Conservation (phyloP, 306 rosid species). For the Albizia julibrissin region DNA sequence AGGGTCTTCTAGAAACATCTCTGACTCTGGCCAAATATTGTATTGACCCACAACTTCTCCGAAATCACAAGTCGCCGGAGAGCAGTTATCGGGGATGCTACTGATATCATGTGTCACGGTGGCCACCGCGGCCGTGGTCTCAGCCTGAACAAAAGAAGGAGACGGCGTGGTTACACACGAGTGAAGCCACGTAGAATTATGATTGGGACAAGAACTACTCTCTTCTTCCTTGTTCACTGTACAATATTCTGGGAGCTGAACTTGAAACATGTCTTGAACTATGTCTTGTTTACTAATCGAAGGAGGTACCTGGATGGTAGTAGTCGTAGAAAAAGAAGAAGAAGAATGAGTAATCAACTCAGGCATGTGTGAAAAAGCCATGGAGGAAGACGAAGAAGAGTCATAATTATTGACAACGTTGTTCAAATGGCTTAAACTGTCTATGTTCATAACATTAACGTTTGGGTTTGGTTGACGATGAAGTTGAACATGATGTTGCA, state of each 20-base stretch:
- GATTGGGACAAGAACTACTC: conserved; percentile 36
- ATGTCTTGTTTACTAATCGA: background rate
- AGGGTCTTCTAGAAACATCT: conserved; percentile 61
- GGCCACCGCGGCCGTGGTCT: conserved; percentile 1
- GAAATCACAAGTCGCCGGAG: conserved; percentile 44
- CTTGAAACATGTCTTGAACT: background rate
- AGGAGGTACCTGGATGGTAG: conserved; percentile 8
- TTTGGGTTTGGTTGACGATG: background rate
- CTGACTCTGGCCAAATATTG: conserved; percentile 50
- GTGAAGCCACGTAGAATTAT: conserved; percentile 51
- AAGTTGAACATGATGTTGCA: conserved; percentile 56
- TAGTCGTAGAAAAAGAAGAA: conserved; percentile 21
- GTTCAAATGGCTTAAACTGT: background rate
- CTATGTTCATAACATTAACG: background rate
- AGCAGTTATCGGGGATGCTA: conserved; percentile 42
- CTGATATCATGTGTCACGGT: background rate
- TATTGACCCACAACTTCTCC: conserved; percentile 40
- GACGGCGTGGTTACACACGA: conserved; percentile 51
- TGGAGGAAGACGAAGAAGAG: conserved; percentile 8
- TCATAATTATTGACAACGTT: conserved; percentile 24
- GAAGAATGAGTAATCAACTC: conserved; percentile 36
- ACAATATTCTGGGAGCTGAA: background rate
- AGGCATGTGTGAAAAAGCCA: conserved; percentile 61
- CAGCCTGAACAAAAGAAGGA: conserved; percentile 40
- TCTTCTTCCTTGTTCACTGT: background rate